Conservation (phyloP, 768 basidiomycete species). For the Lactifluus hygrophoroides region DNA sequence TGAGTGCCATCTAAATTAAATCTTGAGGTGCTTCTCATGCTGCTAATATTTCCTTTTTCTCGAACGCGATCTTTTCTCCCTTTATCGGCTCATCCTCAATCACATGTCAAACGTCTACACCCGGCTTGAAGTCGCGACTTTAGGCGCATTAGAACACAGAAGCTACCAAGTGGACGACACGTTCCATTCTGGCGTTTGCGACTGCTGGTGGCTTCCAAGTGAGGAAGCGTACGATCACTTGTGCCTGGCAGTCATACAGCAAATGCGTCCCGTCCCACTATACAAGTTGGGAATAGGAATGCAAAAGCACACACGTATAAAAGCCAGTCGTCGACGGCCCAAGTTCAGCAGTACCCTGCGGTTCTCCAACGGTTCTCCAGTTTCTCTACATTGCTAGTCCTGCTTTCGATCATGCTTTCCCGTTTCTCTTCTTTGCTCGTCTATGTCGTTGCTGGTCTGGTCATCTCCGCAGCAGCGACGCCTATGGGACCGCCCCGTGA, state of each 20-base stretch:
- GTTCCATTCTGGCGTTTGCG: neutral
- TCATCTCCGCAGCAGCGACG: slow-evolving; percentile 11
- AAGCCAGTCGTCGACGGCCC: neutral
- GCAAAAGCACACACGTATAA: neutral
- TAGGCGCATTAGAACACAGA: neutral
- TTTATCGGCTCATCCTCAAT: neutral
- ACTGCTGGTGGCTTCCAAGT: neutral
- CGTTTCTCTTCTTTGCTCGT: slow-evolving; percentile 14
- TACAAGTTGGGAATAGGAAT: neutral
- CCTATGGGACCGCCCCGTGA: slow-evolving; percentile 2
- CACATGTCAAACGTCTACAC: neutral
- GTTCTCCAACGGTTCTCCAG: neutral
- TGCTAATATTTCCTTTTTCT: too few relatives aligned
- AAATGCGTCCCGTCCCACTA: neutral
- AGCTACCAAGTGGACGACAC: neutral
- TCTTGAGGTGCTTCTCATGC: neutral
- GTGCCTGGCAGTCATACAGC: neutral
- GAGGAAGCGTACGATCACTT: neutral
- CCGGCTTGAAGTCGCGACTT: neutral
- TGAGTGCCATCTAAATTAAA: neutral
- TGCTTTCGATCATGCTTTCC: slow-evolving; percentile 15
- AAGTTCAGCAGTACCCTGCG: slow-evolving; percentile 4
- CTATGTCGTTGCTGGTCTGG: slow-evolving; percentile 12
- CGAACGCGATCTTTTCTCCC: neutral
- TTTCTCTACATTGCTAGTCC: neutral